phyloP scores from a whole-genome alignment of 768 basidiomycete genomes.

The Tulasnella sp. region DNA sequence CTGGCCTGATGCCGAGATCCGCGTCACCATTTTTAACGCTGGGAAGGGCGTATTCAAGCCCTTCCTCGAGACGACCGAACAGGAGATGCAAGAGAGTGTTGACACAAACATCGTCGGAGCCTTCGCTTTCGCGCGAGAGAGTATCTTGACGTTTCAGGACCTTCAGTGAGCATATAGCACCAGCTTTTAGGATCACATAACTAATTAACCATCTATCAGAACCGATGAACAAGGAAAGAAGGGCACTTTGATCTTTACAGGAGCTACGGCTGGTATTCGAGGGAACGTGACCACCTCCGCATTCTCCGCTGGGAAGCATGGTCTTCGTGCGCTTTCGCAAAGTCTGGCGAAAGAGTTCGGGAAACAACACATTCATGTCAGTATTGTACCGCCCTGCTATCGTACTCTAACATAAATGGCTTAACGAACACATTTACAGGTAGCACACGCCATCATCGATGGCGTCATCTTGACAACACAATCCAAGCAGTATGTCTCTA shows the following conservation, averaged over 20 bases:
- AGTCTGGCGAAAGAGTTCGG: constrained; percentile 67
- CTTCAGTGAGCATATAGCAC: constrained; percentile 6
- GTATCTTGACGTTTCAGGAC: constrained; percentile 48
- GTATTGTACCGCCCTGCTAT: not conserved
- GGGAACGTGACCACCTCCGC: constrained; percentile 52
- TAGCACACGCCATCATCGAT: constrained; percentile 45
- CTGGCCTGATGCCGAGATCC: constrained; percentile 40
- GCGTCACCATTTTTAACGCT: constrained; percentile 55
- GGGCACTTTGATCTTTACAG: constrained; percentile 61
- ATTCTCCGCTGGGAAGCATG: constrained; percentile 57
- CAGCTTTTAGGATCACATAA: not conserved
- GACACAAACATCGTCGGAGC: constrained; percentile 47
- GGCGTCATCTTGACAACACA: constrained; percentile 32
- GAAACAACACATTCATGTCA: constrained; percentile 61
- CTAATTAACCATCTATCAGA: constrained; percentile 9
- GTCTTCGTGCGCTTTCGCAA: constrained; percentile 52
- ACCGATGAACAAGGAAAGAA: constrained; percentile 37
- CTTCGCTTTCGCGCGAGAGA: constrained; percentile 53
- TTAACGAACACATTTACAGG: constrained; percentile 6
- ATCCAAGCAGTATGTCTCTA: constrained; percentile 22
- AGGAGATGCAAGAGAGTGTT: constrained; percentile 42
- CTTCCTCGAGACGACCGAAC: constrained; percentile 52
- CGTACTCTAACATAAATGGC: not conserved
- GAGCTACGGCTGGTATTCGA: constrained; percentile 55
- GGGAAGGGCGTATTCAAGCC: constrained; percentile 50